A percentile compares a stretch with the other conserved stretches of the same genome.
These are phyloP conservation scores for Amborella trichopoda DNA, from an alignment of 164 flowering plant species.

Conservation along the genomic window DNA sequence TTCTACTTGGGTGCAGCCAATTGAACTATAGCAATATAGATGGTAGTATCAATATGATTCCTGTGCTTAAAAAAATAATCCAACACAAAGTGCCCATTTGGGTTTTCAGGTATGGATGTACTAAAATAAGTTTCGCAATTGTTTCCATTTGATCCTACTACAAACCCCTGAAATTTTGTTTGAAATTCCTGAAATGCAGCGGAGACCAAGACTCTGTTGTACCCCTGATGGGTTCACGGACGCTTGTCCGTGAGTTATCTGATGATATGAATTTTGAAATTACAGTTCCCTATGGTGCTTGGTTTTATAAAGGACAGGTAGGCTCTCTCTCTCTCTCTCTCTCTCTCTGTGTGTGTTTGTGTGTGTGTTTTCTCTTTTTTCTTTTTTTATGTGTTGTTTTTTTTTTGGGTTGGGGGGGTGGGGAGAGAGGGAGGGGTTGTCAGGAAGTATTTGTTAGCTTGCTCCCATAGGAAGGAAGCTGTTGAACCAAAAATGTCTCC, in stretches of 20 bases:
- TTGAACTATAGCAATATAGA: conserved; percentile 53
- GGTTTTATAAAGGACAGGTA: conserved; percentile 94
- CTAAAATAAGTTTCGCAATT: background rate
- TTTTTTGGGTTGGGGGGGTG: too few species aligned
- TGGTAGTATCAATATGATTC: conserved; percentile 65
- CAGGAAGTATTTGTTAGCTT: too few species aligned
- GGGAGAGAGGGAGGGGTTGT: too few species aligned
- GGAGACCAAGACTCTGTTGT: conserved; percentile 98
- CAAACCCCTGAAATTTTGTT: background rate
- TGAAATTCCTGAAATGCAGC: conserved; percentile 39
- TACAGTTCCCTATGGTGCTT: conserved; percentile 87
- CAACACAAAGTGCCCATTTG: conserved; percentile 51
- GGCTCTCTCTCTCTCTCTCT: background rate
- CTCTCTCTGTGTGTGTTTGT: too few species aligned
- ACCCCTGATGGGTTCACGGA: conserved; percentile 79
- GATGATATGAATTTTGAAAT: conserved; percentile 45
- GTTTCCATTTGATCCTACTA: background rate
- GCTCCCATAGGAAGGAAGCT: too few species aligned
- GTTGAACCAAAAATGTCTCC: too few species aligned
- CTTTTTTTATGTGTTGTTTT: too few species aligned
- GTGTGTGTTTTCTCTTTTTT: too few species aligned
- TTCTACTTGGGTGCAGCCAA: conserved; percentile 22
- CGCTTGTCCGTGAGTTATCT: conserved; percentile 80
- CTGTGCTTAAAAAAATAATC: conserved; percentile 57
- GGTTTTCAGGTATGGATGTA: conserved; percentile 63